phyloP scores from a whole-genome alignment of 306 rosid species.

The Medicago arabica region DNA sequence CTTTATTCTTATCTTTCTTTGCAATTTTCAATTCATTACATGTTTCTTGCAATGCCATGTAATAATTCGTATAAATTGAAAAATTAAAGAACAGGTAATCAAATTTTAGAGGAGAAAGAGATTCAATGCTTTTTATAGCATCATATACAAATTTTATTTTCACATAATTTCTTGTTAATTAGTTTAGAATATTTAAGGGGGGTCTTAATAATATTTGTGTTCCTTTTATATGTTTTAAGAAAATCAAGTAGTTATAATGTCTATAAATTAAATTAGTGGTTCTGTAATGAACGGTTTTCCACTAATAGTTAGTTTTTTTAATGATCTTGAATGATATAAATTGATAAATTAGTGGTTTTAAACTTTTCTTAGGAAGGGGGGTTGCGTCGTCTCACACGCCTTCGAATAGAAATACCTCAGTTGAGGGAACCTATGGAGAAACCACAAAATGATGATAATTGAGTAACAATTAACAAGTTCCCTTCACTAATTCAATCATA shows the following conservation, averaged over 20 bases:
- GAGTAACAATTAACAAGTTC: background rate
- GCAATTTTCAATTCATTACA: background rate
- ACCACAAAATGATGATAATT: background rate
- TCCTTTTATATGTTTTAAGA: background rate
- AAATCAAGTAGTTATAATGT: background rate
- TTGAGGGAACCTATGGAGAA: too few species aligned
- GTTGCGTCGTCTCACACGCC: too few species aligned
- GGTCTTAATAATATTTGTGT: background rate
- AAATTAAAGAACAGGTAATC: background rate
- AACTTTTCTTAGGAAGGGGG: too few species aligned
- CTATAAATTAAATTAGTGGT: background rate
- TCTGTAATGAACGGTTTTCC: too few species aligned
- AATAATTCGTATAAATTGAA: background rate
- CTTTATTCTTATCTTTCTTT: background rate
- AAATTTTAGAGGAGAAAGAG: too few species aligned
- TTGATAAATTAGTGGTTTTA: too few species aligned
- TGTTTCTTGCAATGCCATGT: slow-evolving; percentile 8
- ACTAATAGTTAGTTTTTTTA: too few species aligned
- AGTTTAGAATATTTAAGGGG: background rate
- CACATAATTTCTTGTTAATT: background rate
- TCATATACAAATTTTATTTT: background rate
- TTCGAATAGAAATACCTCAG: too few species aligned
- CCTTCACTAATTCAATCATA: background rate
- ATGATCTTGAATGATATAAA: background rate
- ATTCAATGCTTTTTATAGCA: too few species aligned